Percentiles rank a stretch among this genome's conserved stretches.
Evolutionary conservation across 1,139 yeast genomes (phyloP).

Genomic region (Kurtzmaniella natalensis): DNA sequence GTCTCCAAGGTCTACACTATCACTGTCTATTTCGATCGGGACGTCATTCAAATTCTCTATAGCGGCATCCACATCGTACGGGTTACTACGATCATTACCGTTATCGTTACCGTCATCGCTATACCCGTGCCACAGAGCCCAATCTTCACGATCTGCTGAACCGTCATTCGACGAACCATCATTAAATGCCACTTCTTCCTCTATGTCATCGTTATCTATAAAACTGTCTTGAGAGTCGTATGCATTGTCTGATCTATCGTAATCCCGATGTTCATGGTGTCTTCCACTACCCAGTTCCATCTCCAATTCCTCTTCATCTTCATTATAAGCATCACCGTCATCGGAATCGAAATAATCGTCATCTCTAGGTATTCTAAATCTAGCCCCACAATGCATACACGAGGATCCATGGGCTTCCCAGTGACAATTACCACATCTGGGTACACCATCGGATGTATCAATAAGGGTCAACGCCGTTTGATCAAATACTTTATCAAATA

Average conservation of each 20-base stretch:
- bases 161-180: not conserved
- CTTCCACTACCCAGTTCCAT: not conserved
- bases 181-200: not conserved
- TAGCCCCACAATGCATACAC: conserved; percentile 53
- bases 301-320: conserved; percentile 14
- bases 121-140: too few relatives aligned
- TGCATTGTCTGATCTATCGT: conserved; percentile 7
- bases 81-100: not conserved
- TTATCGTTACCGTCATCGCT: not conserved
- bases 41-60: not conserved
- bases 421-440: conserved; percentile 74
- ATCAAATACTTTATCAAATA: conserved; percentile 50
- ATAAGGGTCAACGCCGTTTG: conserved; percentile 44
- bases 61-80: not conserved
- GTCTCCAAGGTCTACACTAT: not conserved
- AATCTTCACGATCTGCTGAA: too few relatives aligned
- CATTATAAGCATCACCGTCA: conserved; percentile 20
- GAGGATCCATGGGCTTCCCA: conserved; percentile 69
- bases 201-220: conserved; percentile 4
- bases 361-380: conserved; percentile 28
- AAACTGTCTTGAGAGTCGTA: conserved; percentile 8
- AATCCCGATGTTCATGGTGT: conserved; percentile 4
- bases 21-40: not conserved
- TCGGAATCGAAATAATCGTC: conserved; percentile 29
- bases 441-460: conserved; percentile 71